A percentile compares a stretch with the other conserved stretches of the same genome.
These are phyloP conservation scores for Eucalyptus tenuipes DNA, from an alignment of 345 rosid genomes.

Conservation along the genomic window DNA sequence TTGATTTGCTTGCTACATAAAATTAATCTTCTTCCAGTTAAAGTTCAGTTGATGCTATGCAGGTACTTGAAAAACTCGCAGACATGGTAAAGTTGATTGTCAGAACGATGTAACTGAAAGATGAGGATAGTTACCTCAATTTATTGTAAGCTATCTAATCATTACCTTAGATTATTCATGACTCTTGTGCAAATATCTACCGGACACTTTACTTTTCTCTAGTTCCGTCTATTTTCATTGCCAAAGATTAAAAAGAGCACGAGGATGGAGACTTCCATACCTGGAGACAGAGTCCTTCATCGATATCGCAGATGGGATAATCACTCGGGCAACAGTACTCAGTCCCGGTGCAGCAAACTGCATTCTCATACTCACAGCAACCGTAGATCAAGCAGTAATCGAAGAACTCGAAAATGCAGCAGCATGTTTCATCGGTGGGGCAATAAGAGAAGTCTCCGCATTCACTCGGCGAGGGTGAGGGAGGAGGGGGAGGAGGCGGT, in stretches of 20 bases:
- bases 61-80: background rate
- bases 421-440: conserved; percentile 47
- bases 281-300: conserved; percentile 55
- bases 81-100: background rate
- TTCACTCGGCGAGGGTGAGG: conserved; percentile 46
- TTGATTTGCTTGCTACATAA: background rate
- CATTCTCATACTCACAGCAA: conserved; percentile 53
- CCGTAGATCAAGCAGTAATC: conserved; percentile 43
- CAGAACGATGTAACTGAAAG: background rate
- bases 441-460: conserved; percentile 58
- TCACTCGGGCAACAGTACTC: conserved; percentile 56
- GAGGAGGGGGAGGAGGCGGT: conserved; percentile 16
- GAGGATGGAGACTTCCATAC: conserved; percentile 7
- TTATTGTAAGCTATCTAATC: background rate
- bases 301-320: conserved; percentile 53
- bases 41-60: background rate
- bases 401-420: conserved; percentile 35
- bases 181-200: background rate
- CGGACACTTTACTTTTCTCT: background rate
- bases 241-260: background rate
- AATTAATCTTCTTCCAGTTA: background rate
- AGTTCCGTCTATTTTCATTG: background rate
- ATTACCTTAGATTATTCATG: no score
- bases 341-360: conserved; percentile 49
- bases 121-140: background rate